Evolutionary conservation across 192 early-diverging fungal species (phyloP).

Genomic region (Diversispora eburnea): DNA sequence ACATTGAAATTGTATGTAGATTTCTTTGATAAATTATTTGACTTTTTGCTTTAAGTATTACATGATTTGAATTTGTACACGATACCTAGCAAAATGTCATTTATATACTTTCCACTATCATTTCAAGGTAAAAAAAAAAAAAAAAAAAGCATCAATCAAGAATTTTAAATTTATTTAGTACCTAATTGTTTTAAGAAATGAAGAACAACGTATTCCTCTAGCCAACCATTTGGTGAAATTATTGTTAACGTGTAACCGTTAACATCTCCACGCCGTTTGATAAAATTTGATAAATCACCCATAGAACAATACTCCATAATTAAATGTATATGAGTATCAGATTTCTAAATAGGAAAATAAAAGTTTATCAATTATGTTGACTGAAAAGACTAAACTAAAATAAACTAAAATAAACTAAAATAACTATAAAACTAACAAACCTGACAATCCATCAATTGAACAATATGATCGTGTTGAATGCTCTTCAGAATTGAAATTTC

Average conservation of each 20-base stretch:
- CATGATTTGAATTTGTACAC: not conserved
- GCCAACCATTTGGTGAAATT: constrained; percentile 64
- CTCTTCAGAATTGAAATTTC: constrained; percentile 92
- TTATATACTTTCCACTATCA: not conserved
- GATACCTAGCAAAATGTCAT: not conserved
- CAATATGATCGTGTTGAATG: constrained; percentile 82
- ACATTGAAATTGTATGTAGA: not conserved
- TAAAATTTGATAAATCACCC: constrained; percentile 89
- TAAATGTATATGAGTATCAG: constrained; percentile 89
- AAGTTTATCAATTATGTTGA: no score
- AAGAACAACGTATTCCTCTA: constrained; percentile 75
- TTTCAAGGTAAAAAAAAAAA: constrained; percentile 1
- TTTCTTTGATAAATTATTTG: not conserved
- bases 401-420: not conserved
- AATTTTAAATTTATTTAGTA: constrained; percentile 31
- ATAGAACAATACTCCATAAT: constrained; percentile 98
- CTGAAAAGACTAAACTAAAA: not conserved
- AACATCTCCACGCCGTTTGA: constrained; percentile 62
- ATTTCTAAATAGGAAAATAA: constrained; percentile 57
- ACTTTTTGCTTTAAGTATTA: not conserved
- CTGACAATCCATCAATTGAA: constrained; percentile 83
- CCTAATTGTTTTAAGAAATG: constrained; percentile 84
- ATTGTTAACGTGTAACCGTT: constrained; percentile 35
- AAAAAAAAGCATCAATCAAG: not conserved
- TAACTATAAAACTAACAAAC: constrained; percentile 40